A percentile compares a stretch with the other conserved stretches of the same genome.
phyloP scores from a whole-genome alignment of 306 rosid species.

The Cicer chorassanicum region DNA sequence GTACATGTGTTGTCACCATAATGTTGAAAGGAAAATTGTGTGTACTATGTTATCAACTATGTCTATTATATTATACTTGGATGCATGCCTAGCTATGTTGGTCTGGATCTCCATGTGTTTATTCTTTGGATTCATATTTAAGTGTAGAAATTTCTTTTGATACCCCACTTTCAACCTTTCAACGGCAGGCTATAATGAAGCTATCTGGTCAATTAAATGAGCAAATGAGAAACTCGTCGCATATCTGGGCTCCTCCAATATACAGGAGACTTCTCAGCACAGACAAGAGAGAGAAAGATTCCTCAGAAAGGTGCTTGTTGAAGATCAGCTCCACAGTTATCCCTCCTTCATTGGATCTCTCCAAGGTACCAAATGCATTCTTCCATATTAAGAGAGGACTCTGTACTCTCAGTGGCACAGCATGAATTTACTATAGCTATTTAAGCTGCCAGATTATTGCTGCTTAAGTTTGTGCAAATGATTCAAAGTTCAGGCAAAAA shows the following conservation, averaged over 20 bases:
- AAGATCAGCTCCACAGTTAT: conserved; percentile 64
- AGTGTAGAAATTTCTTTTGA: conserved; percentile 19
- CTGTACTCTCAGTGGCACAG: conserved; percentile 23
- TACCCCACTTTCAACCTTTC: conserved; percentile 31
- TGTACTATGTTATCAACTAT: neutral
- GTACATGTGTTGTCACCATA: conserved; percentile 7
- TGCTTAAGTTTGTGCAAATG: conserved; percentile 22
- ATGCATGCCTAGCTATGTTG: conserved; percentile 27
- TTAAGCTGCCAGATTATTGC: conserved; percentile 13
- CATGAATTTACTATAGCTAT: conserved; percentile 24
- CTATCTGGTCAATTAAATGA: conserved; percentile 58
- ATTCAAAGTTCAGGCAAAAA: conserved; percentile 23
- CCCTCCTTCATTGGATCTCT: conserved; percentile 74
- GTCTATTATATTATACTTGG: too few relatives aligned
- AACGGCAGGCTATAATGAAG: conserved; percentile 70
- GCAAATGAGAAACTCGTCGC: conserved; percentile 69
- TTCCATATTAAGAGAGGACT: conserved; percentile 25
- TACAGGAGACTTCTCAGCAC: conserved; percentile 81
- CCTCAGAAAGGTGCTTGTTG: conserved; percentile 79
- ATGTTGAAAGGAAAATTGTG: conserved; percentile 10
- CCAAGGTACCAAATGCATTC: conserved; percentile 59
- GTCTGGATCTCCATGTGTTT: conserved; percentile 29
- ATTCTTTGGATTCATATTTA: conserved; percentile 17
- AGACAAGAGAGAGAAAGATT: conserved; percentile 84
- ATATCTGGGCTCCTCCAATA: conserved; percentile 80